Conservation (phyloP, 2,329 filamentous ascomycete species). For the Cercospora sp. region DNA sequence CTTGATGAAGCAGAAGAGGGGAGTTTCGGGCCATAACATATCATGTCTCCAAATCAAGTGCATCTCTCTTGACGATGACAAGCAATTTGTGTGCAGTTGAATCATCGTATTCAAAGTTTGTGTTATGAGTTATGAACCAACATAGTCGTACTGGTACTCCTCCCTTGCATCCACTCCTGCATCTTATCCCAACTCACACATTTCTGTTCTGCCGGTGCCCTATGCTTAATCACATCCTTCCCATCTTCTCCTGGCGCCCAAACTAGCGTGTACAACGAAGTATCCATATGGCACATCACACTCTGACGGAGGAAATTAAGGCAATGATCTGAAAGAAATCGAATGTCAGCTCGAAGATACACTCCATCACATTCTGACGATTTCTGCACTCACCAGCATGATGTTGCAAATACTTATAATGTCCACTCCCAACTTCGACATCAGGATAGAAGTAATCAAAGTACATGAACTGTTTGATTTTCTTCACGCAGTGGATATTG, state of each 20-base stretch:
- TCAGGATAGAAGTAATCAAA: slow-evolving; percentile 19
- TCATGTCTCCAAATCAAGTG: neutral
- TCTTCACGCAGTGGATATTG: slow-evolving; percentile 22
- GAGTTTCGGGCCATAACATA: slow-evolving; percentile 2
- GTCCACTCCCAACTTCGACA: slow-evolving; percentile 7
- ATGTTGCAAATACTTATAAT: slow-evolving; percentile 16
- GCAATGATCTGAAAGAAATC: slow-evolving; percentile 11
- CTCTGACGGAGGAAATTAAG: slow-evolving; percentile 19
- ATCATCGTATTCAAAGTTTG: neutral
- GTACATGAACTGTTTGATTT: slow-evolving; percentile 21
- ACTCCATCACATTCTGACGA: too few relatives aligned
- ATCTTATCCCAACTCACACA: slow-evolving; percentile 21
- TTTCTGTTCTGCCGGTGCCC: slow-evolving; percentile 9
- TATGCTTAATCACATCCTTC: slow-evolving; percentile 11
- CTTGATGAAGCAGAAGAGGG: neutral
- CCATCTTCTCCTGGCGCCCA: slow-evolving; percentile 16
- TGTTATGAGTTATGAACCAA: neutral
- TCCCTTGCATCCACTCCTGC: slow-evolving; percentile 16
- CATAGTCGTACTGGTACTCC: slow-evolving; percentile 14
- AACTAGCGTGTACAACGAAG: slow-evolving; percentile 16
- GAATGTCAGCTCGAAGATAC: neutral
- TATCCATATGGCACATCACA: slow-evolving; percentile 23
- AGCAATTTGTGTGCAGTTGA: neutral
- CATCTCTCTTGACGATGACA: neutral
- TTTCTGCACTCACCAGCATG: too few relatives aligned